Evolutionary conservation across 192 early-diverging fungal genomes (phyloP).

Genomic region (Coemansia umbellata): DNA sequence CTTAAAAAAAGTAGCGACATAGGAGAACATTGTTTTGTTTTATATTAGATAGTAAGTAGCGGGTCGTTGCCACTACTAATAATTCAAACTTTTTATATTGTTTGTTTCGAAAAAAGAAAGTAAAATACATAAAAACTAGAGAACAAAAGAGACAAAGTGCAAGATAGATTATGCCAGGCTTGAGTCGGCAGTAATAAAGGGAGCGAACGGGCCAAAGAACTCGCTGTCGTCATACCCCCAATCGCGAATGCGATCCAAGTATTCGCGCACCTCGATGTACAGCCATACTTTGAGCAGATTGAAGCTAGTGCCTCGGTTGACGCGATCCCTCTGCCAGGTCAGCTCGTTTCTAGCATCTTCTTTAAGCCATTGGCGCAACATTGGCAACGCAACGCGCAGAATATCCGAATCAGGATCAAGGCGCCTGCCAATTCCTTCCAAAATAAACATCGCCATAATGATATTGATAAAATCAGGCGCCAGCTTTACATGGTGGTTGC

Average conservation of each 20-base stretch:
- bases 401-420: conserved; percentile 91
- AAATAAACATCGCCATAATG: conserved; percentile 82
- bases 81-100: no score
- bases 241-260: conserved; percentile 26
- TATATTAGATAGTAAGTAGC: no score
- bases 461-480: conserved; percentile 96
- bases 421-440: conserved; percentile 91
- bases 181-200: conserved; percentile 40
- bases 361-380: conserved; percentile 57
- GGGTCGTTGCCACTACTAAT: no score
- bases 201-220: conserved; percentile 47
- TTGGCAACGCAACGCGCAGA: conserved; percentile 73
- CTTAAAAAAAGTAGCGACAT: no score
- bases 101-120: no score
- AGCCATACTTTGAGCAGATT: conserved; percentile 44
- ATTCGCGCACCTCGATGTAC: conserved; percentile 47
- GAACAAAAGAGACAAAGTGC: background rate
- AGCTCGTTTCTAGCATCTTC: conserved; percentile 35
- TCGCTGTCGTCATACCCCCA: conserved; percentile 46
- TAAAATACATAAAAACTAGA: no score
- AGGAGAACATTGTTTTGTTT: no score
- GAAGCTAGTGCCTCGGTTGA: conserved; percentile 11
- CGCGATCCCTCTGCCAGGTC: conserved; percentile 4
- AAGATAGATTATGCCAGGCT: conserved; percentile 9
- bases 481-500: conserved; percentile 87